These are phyloP conservation scores for Solanum chaucha DNA, from an alignment of 257 asterid species.

Conservation along the genomic window DNA sequence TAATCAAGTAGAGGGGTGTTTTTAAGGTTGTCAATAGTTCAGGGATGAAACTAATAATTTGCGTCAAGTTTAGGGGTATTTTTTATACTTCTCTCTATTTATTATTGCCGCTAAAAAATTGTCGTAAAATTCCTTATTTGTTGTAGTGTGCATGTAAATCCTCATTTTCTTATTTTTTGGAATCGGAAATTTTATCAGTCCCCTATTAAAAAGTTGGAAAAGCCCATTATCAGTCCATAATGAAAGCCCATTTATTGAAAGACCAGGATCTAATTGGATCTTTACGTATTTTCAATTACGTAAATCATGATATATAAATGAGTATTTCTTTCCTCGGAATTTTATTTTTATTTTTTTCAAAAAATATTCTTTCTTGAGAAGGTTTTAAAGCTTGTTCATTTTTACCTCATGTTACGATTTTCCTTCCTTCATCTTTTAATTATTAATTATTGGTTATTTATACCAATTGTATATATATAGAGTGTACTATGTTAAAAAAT, in stretches of 20 bases:
- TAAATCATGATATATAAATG: neutral
- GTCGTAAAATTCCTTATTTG: too few relatives aligned
- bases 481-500: neutral
- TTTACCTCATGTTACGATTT: neutral
- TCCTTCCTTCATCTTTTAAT: neutral
- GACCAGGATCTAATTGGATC: neutral
- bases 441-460: neutral
- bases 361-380: neutral
- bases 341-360: too few relatives aligned
- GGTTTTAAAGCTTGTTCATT: neutral
- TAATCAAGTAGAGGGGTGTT: too few relatives aligned
- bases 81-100: too few relatives aligned
- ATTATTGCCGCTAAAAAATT: too few relatives aligned
- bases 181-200: neutral
- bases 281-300: neutral
- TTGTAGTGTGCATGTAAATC: neutral
- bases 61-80: too few relatives aligned
- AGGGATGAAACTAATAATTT: too few relatives aligned
- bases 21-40: too few relatives aligned
- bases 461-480: neutral
- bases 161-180: neutral
- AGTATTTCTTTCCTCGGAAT: neutral
- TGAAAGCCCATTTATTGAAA: neutral
- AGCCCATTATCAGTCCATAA: neutral
- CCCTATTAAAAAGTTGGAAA: neutral